Percentiles rank a stretch among this genome's conserved stretches.
Evolutionary conservation across 345 rosid species (phyloP).

Genomic region (Jatropha curcas): DNA sequence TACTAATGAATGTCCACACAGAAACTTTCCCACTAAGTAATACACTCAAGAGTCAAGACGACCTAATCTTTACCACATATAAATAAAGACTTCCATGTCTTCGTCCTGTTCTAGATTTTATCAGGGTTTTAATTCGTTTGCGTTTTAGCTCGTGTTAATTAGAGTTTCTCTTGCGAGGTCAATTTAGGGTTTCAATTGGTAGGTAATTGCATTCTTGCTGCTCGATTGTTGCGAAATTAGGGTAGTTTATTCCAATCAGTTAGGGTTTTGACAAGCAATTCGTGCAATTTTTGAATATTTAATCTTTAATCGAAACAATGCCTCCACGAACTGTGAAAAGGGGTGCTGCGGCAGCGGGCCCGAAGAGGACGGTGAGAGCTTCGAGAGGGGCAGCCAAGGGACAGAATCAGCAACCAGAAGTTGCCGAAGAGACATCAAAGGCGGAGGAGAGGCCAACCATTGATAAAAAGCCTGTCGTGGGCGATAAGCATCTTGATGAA

Average conservation of each 20-base stretch:
- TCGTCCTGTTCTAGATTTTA: background rate
- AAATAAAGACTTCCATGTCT: background rate
- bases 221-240: background rate
- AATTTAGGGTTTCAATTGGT: background rate
- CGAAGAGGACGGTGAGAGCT: slow-evolving; percentile 54
- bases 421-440: slow-evolving; percentile 11
- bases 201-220: background rate
- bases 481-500: slow-evolving; percentile 12
- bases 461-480: slow-evolving; percentile 33
- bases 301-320: slow-evolving; percentile 34
- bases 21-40: background rate
- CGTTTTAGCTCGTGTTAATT: background rate
- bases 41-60: background rate
- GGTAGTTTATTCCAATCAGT: background rate
- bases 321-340: slow-evolving; percentile 77
- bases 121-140: background rate
- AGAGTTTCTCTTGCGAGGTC: slow-evolving; percentile 14
- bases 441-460: slow-evolving; percentile 27
- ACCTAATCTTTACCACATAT: background rate
- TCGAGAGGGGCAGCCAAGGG: slow-evolving; percentile 49
- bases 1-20: background rate
- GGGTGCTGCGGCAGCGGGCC: slow-evolving; percentile 53
- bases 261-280: background rate
- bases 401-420: slow-evolving; percentile 40
- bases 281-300: background rate